Conservation (phyloP, 768 basidiomycete species). For the Thelephora ganbajun region DNA sequence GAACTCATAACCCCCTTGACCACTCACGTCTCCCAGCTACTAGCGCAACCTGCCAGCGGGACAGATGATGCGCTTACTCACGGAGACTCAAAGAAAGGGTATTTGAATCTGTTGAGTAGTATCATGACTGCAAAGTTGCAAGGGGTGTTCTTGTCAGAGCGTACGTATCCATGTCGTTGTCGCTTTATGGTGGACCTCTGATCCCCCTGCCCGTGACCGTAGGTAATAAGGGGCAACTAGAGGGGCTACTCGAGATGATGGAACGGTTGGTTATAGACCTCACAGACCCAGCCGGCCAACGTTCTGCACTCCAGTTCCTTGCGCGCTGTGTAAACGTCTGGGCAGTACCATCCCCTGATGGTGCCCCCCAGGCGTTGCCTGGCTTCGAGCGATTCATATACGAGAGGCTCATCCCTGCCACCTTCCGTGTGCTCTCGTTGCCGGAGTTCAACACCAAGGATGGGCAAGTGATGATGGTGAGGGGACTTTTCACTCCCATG, state of each 20-base stretch:
- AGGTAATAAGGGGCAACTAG: conserved; percentile 58
- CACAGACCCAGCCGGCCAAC: conserved; percentile 65
- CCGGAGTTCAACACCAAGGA: conserved; percentile 82
- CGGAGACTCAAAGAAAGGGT: conserved; percentile 76
- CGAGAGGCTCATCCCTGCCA: conserved; percentile 66
- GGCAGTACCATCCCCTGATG: conserved; percentile 37
- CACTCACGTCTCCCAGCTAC: conserved; percentile 61
- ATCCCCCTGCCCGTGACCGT: conserved; percentile 13
- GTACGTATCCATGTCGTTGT: conserved; percentile 30
- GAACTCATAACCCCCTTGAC: conserved; percentile 81
- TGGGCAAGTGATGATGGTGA: conserved; percentile 70
- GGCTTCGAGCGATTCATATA: conserved; percentile 92
- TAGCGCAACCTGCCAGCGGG: conserved; percentile 71
- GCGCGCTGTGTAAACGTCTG: conserved; percentile 51
- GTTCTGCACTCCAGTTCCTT: conserved; percentile 70
- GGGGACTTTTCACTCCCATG: conserved; percentile 14
- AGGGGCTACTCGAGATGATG: conserved; percentile 64
- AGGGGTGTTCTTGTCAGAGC: conserved; percentile 74
- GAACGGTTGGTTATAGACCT: conserved; percentile 59
- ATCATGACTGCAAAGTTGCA: conserved; percentile 75
- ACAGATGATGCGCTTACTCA: conserved; percentile 80
- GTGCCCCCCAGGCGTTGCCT: conserved; percentile 35
- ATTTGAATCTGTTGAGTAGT: conserved; percentile 68
- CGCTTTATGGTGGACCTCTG: conserved; percentile 6
- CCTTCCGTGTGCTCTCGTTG: conserved; percentile 68